Percentiles rank a stretch among this genome's conserved stretches.
Conservation (phyloP, 495 filamentous ascomycete genomes). For the Xylaria curta region DNA sequence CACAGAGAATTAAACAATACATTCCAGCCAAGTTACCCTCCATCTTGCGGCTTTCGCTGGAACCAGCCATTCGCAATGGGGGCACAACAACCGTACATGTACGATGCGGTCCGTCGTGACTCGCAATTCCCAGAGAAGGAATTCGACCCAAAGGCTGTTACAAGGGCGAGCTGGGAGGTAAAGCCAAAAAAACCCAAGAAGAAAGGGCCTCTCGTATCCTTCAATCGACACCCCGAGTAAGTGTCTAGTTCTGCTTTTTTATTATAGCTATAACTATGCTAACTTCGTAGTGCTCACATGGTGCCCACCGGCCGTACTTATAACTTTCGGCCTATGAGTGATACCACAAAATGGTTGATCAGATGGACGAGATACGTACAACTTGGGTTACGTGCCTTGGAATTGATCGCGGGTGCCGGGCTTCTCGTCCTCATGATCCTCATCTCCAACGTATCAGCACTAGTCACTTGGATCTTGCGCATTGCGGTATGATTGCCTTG, state of each 20-base stretch:
- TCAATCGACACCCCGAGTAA: slow-evolving; percentile 86
- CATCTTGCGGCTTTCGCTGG: slow-evolving; percentile 30
- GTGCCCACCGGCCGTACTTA: slow-evolving; percentile 38
- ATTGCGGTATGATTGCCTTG: slow-evolving; percentile 66
- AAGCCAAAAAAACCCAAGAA: slow-evolving; percentile 64
- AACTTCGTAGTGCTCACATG: slow-evolving; percentile 42
- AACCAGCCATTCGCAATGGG: slow-evolving; percentile 41
- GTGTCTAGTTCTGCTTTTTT: slow-evolving; percentile 33
- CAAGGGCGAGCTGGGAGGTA: slow-evolving; percentile 70
- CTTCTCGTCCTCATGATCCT: slow-evolving; percentile 75
- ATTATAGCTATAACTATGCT: slow-evolving; percentile 32
- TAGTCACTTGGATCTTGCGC: slow-evolving; percentile 75
- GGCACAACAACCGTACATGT: slow-evolving; percentile 75
- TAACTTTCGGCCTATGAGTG: slow-evolving; percentile 66
- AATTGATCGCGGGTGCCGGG: slow-evolving; percentile 71
- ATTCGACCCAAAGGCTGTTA: slow-evolving; percentile 85
- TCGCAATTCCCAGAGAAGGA: slow-evolving; percentile 56
- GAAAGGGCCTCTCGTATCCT: slow-evolving; percentile 74
- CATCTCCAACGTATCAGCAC: slow-evolving; percentile 65
- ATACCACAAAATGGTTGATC: slow-evolving; percentile 70
- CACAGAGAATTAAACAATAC: slow-evolving; percentile 23
- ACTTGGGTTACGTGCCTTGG: slow-evolving; percentile 66
- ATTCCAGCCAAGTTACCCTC: slow-evolving; percentile 31
- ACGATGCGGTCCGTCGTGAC: slow-evolving; percentile 59
- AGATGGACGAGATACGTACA: slow-evolving; percentile 69